Evolutionary conservation across 163 green algal genomes (phyloP), one percentile per base, ranked within the genome.

Genomic region (Chlamydomonas reinhardtii): DNA sequence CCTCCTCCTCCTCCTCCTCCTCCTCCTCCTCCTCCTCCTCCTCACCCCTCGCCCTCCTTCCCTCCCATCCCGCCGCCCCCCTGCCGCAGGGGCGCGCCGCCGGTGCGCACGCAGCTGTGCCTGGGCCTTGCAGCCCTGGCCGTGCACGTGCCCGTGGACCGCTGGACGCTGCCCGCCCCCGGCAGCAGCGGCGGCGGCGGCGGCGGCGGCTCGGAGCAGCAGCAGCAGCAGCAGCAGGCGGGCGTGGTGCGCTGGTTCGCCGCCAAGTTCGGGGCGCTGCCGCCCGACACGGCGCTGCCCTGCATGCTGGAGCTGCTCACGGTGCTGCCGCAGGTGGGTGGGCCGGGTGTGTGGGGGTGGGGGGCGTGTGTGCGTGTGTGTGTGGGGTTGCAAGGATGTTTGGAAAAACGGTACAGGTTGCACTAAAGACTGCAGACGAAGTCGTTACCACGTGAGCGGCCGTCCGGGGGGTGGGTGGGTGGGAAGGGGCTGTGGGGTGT

Each of bases 221-320:
- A 54, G 43, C 43, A 54, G n/a, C n/a, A n/a, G n/a, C n/a, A n/a
- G n/a, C n/a, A n/a, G 48, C 48, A 56, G 48, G 48, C 48, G 48
- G 48, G 48, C 48, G 48, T 56, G 48, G 80, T 99, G 66, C 75
- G 69, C 27, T 99, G 96, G 97, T 91, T 98, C 37, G 92, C 90
- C 59, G 48, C 91, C 81, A 91, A 89, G 78, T 88, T 91, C 37
- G 76, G 66, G n/a, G 66, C 52, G 0, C 75, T 93, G 76, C 35
- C 86, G 4, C 78, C 90, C n/a, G 92, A 91, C n/a, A 74, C 92
- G 20, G 92, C 93, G 48, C 90, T 97, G 88, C 91, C 92, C 4
- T 96, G 93, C 81, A 94, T 99, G 90, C 91, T 99, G 87, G 97
- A 99, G 87, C 80, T 99, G 82, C 92, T 99, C 17, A 96, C 91